phyloP scores from a whole-genome alignment of 2,329 filamentous ascomycete genomes.

The Arthrobotrys iridis region DNA sequence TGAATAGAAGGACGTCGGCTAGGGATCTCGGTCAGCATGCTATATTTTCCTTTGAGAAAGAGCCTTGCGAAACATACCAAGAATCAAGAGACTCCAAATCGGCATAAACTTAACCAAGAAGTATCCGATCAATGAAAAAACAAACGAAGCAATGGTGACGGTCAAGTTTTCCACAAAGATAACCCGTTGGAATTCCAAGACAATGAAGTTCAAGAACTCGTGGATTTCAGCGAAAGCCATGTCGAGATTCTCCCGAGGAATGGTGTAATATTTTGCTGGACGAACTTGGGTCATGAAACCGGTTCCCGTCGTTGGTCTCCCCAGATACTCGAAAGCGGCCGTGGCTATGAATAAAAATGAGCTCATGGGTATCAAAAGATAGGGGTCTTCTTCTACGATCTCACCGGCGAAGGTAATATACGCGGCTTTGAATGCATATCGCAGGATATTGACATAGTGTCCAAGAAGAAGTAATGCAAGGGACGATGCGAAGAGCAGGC shows the following conservation, averaged over 20 bases:
- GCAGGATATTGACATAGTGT: conserved; percentile 73
- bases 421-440: conserved; percentile 73
- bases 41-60: not conserved
- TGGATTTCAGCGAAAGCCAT: conserved; percentile 71
- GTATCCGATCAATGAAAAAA: conserved; percentile 73
- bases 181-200: conserved; percentile 75
- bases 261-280: conserved; percentile 74
- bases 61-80: conserved; percentile 59
- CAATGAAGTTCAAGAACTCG: conserved; percentile 76
- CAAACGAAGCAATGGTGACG: conserved; percentile 69
- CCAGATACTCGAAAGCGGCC: conserved; percentile 66
- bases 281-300: conserved; percentile 74
- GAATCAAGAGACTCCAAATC: conserved; percentile 74
- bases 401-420: conserved; percentile 62
- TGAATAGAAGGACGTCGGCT: conserved; percentile 70
- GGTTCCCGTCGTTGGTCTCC: conserved; percentile 71
- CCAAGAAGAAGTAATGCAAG: conserved; percentile 70
- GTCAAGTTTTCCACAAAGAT: conserved; percentile 74
- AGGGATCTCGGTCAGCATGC: not conserved
- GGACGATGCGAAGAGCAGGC: conserved; percentile 71
- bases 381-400: no score
- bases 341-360: conserved; percentile 55
- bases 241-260: conserved; percentile 72
- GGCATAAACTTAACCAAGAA: conserved; percentile 75
- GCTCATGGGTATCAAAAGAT: no score